Base-by-base conservation (phyloP, 2,329 filamentous ascomycete genomes). In the Aspergillus persii region DNA sequence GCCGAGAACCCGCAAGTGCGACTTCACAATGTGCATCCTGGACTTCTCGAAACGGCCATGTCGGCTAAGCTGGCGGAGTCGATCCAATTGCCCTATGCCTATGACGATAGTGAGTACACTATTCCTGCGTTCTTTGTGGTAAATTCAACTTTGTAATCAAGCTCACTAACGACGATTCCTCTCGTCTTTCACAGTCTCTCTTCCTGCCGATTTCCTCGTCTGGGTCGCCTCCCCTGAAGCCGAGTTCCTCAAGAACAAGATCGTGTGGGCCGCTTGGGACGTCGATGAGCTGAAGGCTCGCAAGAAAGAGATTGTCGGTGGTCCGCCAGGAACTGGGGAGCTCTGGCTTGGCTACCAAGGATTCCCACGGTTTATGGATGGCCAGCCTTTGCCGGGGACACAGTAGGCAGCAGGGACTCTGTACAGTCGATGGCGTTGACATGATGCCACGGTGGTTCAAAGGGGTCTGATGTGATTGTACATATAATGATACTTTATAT, bases 161-260 rank as follows among this genome's bases (percentile, higher is more conserved):
- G 3, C n/a, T 41, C 4, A 2, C 36, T 41, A 15, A 41, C 36
- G 15, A 41, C n/a, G 3, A 12, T 12, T 36, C 8, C 31, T 33
- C 33, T 36, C 15, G 39, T 55, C 44, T 50, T 50, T 9, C 31
- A 46, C 30, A 68, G 66, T 66, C 33, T 65, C 63, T 41, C 63
- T 71, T 9, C 64, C 68, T 0, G 69, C 66, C 1, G 56, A 66
- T 30, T 72, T 72, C 51, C 62, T 60, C 23, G 68, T 79, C 5
- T 80, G 77, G 77, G 61, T 76, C 29, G 71, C 73, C 2, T 70
- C 67, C 12, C 62, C 70, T 4, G 74, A 80, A 64, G 74, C 75
- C 4, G 66, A 68, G 1, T 79, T 78, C 51, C 59, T 79, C 29
- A 71, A 71, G 59, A 76, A 75, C 2, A 68, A 74, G 23, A 74